Evolutionary conservation across 306 rosid genomes (phyloP), one percentile per base, ranked within the genome.

Genomic region (Trifolium subterraneum): DNA sequence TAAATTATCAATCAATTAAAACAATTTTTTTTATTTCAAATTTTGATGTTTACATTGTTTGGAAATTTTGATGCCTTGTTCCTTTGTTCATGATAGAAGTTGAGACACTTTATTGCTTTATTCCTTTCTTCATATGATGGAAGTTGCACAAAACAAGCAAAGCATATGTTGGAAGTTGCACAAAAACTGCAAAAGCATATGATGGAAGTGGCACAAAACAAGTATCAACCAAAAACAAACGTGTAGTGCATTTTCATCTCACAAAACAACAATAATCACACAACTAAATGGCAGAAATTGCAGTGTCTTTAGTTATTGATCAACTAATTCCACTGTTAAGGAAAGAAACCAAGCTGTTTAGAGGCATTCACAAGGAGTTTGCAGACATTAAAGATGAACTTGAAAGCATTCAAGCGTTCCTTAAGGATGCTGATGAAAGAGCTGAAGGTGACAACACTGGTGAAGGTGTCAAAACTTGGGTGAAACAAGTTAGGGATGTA

Each of bases 341-440:
- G 9, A 8, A 23, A 6, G 18, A 56, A 56, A n/a, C 35, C 36
- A 23, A 56, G 1, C 36, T 23, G 10, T 6, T 56, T 8, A 56
- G 16, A 56, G 63, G 63, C 12, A 7, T 56, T 23, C 36, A 23
- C 35, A 56, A 56, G 33, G 63, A 56, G 9, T 56, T 56, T 23
- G 8, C 4, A 56, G 4, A 23, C n/a, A 56, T 56, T 23, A 23
- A 56, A 23, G 36, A 12, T 12, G 18, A 23, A 27, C 63, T 56
- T 6, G n/a, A 56, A 56, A 56, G 18, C 33, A 56, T 56, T 13
- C 63, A 56, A 56, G 36, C 18, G 0, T 23, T 56, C 18, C 36
- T 56, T 25, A 56, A 56, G 63, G 36, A 56, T 12, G 63, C 63
- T 11, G 63, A 56, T 23, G 12, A 23, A 56, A 56, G 63, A 56